Base-by-base conservation (phyloP, 2,329 filamentous ascomycete genomes). In the Cyanodermella asteris region DNA sequence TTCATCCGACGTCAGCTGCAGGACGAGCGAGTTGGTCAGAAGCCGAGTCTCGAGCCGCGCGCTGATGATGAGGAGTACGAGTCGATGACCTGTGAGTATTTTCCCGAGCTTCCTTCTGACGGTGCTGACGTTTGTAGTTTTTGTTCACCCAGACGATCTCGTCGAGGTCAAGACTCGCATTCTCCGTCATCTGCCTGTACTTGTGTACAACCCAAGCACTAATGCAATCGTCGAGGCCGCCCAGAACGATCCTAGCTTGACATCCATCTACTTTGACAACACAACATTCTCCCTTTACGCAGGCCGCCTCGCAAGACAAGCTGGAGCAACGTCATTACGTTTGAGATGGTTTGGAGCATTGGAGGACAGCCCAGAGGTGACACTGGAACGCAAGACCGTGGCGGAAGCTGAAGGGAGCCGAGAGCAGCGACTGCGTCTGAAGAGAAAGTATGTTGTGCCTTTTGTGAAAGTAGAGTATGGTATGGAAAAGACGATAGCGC, bases 141-240 rank as follows among this genome's bases (percentile, higher is more conserved):
- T 87, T 87, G 73, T 97, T 5, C 87, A 97, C 46, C 65, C 70
- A 16, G 87, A 97, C 41, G 94, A 97, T 50, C 59, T 94, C 15
- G 68, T 94, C 37, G 87, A 97, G 53, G 80, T 94, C 45, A 93
- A 94, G 61, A 94, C 87, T 5, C 71, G 80, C 40, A 90, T 97
- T 32, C 64, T 94, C 16, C 77, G 87, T 33, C 77, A 77, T 29
- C 62, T 97, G 13, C 87, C 87, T 1, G 70, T 90, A 16, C 69
- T 97, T 10, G 72, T 97, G 13, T 97, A 93, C 51, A 93, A 87
- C 44, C 72, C 87, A 22, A 73, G 82, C 37, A 65, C 74, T 1
- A 70, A 78, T 16, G 90, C 84, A 50, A 64, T 87, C 37, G 64
- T 76, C 21, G 80, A 91, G 39, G 68, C 69, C 22, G 68, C 64